phyloP scores from a whole-genome alignment of 2,329 filamentous ascomycete species.

The Cladosporium sp. region DNA sequence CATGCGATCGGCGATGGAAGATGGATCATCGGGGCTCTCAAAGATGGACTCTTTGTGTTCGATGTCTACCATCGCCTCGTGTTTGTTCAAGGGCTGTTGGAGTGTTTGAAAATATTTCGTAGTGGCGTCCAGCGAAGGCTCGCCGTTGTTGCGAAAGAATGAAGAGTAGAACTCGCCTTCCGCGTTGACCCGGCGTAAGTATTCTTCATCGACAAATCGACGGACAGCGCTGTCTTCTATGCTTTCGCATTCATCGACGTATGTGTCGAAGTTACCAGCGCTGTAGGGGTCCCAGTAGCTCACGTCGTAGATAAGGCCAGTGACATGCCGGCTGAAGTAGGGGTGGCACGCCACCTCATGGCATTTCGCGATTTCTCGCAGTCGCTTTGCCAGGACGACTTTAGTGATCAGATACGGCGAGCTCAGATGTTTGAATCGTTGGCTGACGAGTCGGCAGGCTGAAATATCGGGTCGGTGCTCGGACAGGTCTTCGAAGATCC shows the following conservation, averaged over 20 bases:
- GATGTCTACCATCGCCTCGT: neutral
- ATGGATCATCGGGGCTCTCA: neutral
- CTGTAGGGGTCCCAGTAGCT: conserved; percentile 9
- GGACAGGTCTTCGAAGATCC: conserved; percentile 9
- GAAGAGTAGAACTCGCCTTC: conserved; percentile 4
- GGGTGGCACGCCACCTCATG: conserved; percentile 8
- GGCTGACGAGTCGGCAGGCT: neutral
- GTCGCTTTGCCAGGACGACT: conserved; percentile 9
- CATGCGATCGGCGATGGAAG: conserved; percentile 8
- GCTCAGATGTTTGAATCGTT: conserved; percentile 6
- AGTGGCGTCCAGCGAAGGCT: conserved; percentile 4
- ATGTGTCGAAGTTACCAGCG: conserved; percentile 6
- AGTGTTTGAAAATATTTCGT: neutral
- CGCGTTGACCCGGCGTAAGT: neutral
- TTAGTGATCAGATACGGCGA: conserved; percentile 11
- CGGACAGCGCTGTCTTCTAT: conserved; percentile 10
- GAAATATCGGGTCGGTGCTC: conserved; percentile 7
- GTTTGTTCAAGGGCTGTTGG: neutral
- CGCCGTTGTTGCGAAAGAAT: neutral
- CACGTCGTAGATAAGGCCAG: conserved; percentile 9
- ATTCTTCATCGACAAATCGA: conserved; percentile 6
- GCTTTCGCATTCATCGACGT: conserved; percentile 12
- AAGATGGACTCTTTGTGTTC: neutral
- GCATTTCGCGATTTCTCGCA: conserved; percentile 5
- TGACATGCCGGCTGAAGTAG: conserved; percentile 13